A percentile compares a stretch with the other conserved stretches of the same genome.
phyloP scores from a whole-genome alignment of 1,284 basidiomycete genomes.

The Trichosporon sp. region DNA sequence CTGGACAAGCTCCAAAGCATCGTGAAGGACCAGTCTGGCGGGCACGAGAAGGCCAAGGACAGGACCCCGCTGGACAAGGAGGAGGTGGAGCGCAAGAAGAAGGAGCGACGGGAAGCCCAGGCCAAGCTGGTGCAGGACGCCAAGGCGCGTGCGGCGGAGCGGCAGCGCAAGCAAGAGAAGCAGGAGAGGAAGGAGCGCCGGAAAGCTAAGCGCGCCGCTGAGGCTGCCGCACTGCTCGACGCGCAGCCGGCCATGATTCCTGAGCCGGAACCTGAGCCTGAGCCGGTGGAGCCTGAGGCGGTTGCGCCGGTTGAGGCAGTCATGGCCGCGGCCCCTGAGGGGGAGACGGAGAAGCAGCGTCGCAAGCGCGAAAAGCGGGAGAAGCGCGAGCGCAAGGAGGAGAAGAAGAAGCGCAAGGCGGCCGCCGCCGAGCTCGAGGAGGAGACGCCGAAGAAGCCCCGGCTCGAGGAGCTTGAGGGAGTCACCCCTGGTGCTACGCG shows the following conservation, averaged over 20 bases:
- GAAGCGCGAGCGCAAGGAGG: background rate
- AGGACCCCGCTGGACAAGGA: background rate
- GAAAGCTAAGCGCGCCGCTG: background rate
- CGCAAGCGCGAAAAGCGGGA: background rate
- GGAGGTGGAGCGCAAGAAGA: background rate
- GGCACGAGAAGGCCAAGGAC: background rate
- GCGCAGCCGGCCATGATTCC: background rate
- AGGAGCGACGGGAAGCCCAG: background rate
- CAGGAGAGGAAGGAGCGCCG: background rate
- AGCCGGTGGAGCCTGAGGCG: background rate
- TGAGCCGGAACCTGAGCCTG: background rate
- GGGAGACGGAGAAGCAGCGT: slow-evolving; percentile 1
- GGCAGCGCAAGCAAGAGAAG: background rate
- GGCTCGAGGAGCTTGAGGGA: background rate
- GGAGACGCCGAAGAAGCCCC: background rate
- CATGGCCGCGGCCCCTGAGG: background rate
- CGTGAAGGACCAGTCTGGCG: background rate
- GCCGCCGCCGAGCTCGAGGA: background rate
- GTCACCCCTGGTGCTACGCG: background rate
- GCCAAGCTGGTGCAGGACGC: background rate
- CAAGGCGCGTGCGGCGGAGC: background rate
- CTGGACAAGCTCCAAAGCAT: slow-evolving; percentile 11
- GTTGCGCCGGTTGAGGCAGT: background rate
- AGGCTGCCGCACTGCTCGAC: background rate
- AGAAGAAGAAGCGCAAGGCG: background rate